These are phyloP conservation scores for Quercus dentata DNA, from an alignment of 306 rosid species.

Conservation along the genomic window DNA sequence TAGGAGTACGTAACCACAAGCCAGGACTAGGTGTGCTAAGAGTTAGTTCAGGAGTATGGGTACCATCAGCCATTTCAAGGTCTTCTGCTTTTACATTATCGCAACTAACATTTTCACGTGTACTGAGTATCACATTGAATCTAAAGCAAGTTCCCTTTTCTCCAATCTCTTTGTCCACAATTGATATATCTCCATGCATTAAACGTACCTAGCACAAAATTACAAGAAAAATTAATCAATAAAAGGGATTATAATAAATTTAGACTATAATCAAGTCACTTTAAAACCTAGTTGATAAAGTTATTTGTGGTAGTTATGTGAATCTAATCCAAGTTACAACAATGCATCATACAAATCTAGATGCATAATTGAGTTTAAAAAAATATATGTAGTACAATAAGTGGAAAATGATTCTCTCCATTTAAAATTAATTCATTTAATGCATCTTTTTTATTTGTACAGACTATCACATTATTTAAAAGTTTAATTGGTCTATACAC, in stretches of 20 bases:
- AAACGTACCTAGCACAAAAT: conserved; percentile 52
- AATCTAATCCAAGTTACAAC: background rate
- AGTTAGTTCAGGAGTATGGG: conserved; percentile 14
- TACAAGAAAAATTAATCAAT: background rate
- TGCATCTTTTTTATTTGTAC: no score
- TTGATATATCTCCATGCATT: conserved; percentile 76
- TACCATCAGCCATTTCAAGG: conserved; percentile 9
- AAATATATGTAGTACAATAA: background rate
- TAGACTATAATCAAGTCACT: background rate
- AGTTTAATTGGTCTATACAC: no score
- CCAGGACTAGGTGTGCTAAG: conserved; percentile 21
- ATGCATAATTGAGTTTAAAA: background rate
- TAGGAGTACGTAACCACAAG: conserved; percentile 28
- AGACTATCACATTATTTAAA: no score
- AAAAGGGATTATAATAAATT: background rate
- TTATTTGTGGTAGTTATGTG: background rate
- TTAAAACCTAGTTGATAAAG: background rate
- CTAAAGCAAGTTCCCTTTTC: conserved; percentile 71
- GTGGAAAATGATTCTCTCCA: no score
- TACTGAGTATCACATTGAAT: conserved; percentile 49
- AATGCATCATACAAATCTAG: background rate
- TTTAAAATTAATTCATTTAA: no score
- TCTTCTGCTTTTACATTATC: conserved; percentile 24
- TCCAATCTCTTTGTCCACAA: conserved; percentile 63
- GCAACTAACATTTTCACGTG: conserved; percentile 18